Evolutionary conservation across 2,329 filamentous ascomycete species (phyloP), one percentile per base, ranked within the genome.

Genomic region (Lachnellula cervina): DNA sequence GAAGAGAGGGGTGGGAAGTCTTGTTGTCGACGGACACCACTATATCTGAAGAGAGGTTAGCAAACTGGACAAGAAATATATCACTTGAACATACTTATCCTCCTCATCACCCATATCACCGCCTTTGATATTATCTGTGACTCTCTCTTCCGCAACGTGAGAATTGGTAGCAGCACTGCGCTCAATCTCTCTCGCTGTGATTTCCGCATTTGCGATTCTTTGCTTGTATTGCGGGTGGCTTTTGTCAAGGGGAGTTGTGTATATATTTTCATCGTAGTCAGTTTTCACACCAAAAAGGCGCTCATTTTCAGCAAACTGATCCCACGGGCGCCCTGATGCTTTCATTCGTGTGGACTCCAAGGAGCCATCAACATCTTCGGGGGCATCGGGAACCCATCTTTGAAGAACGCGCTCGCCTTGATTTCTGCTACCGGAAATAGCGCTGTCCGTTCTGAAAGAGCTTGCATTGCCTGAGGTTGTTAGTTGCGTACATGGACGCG

Each of bases 301-400:
- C 73, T 95, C 89, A 68, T 97, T 97, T 60, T 82, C 86, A 56
- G 89, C 88, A 68, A 99, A 99, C 71, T 99, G 94, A 70, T 99
- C 93, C 94, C 94, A 99, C 46, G 62, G 64, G 28, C 68, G 71
- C 16, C 66, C 48, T 9, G 55, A 49, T 16, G 62, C 52, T 54
- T 61, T 63, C 49, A 50, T 61, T 50, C 52, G 57, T 21, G 51
- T 56, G 2, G 67, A 64, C 66, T 94, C 90, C 23, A 97, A 78
- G 48, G 87, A 87, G 62, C 89, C 78, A 67, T 92, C 87, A 42
- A 82, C 71, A 28, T 80, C 80, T 59, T 86, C 84, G 4, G 77
- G 71, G 16, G 79, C 71, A 62, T 85, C 86, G 6, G 89, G 84
- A 54, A 91, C 83, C 91, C 92, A 97, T 64, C 81, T 86, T 69